These are phyloP conservation scores for Mucor plumbeus DNA, from an alignment of 371 early-diverging fungal genomes.

Conservation along the genomic window DNA sequence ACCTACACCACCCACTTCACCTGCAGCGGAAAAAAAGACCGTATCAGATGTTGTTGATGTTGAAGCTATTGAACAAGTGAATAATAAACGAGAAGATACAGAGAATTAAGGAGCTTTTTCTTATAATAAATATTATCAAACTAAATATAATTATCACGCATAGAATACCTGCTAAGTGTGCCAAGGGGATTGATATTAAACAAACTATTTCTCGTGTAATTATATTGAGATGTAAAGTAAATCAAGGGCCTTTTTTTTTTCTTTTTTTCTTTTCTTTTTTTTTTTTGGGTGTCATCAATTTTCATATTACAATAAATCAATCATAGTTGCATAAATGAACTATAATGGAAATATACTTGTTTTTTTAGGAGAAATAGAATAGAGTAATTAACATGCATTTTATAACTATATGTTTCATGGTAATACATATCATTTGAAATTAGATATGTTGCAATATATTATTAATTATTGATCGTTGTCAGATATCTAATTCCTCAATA, in stretches of 20 bases:
- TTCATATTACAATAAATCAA: background rate
- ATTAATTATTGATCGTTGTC: no score
- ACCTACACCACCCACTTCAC: conserved; percentile 26
- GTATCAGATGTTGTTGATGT: conserved; percentile 1
- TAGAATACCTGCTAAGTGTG: background rate
- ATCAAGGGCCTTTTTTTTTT: conserved; percentile 15
- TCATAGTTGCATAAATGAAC: background rate
- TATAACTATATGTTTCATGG: background rate
- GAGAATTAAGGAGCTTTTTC: background rate
- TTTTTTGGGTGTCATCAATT: background rate
- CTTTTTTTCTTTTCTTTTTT: background rate
- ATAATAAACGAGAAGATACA: background rate
- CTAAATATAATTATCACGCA: background rate
- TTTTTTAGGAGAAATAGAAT: background rate
- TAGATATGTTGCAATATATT: no score
- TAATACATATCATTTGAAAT: background rate
- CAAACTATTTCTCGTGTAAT: background rate
- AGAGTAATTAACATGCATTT: background rate
- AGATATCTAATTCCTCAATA: no score
- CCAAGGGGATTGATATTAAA: conserved; percentile 3
- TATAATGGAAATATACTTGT: background rate
- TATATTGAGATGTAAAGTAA: conserved; percentile 17
- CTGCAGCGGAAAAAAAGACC: conserved; percentile 18
- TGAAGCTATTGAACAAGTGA: background rate
- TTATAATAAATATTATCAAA: background rate